These are phyloP conservation scores for Ammopiptanthus mongolicus DNA, from an alignment of 306 rosid genomes.

Conservation along the genomic window DNA sequence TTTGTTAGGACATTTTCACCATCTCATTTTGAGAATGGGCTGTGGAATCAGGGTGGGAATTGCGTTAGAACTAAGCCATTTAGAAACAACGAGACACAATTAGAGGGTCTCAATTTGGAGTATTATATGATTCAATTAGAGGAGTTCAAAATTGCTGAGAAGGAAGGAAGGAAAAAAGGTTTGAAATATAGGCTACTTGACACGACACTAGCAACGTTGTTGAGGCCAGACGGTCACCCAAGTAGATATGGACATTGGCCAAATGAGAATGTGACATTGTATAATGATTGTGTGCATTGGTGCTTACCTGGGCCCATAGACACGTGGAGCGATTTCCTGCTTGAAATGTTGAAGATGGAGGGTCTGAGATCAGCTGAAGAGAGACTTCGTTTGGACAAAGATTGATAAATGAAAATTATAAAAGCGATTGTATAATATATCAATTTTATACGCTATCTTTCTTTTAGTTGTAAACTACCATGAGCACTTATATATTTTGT, in stretches of 20 bases:
- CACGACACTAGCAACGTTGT: constrained; percentile 50
- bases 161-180: constrained; percentile 51
- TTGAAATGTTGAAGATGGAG: constrained; percentile 79
- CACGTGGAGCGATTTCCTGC: constrained; percentile 68
- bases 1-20: constrained; percentile 73
- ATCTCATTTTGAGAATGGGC: constrained; percentile 77
- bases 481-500: neutral
- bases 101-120: constrained; percentile 59
- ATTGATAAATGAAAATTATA: constrained; percentile 18
- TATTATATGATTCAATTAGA: constrained; percentile 75
- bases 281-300: constrained; percentile 93
- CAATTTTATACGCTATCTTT: neutral
- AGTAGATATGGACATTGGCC: constrained; percentile 87
- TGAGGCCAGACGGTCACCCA: constrained; percentile 96
- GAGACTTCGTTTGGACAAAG: constrained; percentile 31
- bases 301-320: constrained; percentile 89
- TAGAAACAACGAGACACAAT: constrained; percentile 52
- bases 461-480: constrained; percentile 6
- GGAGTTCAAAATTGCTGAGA: constrained; percentile 62
- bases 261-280: constrained; percentile 55
- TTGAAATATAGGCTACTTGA: constrained; percentile 60
- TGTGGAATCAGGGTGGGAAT: constrained; percentile 77
- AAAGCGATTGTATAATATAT: neutral
- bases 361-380: constrained; percentile 61
- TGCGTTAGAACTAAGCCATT: constrained; percentile 71